Evolutionary conservation across 148 eudicot species (phyloP).

Genomic region (Euryodendron excelsum): DNA sequence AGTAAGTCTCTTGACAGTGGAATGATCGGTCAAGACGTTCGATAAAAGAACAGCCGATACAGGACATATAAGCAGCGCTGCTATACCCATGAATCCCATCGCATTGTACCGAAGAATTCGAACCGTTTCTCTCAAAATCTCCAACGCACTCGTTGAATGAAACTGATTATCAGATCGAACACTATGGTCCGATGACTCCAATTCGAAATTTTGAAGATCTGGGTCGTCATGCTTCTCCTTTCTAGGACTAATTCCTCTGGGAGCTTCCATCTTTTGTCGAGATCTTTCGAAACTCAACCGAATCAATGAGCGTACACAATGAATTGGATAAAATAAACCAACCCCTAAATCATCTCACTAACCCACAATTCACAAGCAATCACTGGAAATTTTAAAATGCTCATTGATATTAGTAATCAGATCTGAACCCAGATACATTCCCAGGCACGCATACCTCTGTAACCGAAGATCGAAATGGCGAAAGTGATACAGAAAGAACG

Average conservation of each 20-base stretch:
- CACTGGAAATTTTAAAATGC: background rate
- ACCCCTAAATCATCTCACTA: background rate
- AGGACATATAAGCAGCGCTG: constrained; percentile 71
- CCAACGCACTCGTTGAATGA: constrained; percentile 58
- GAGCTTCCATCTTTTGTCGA: constrained; percentile 26
- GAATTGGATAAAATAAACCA: background rate
- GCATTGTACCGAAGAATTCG: constrained; percentile 72
- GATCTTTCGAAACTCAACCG: background rate
- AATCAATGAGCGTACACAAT: background rate
- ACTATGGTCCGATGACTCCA: constrained; percentile 20
- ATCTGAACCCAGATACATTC: background rate
- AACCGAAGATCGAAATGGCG: background rate
- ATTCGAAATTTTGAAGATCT: constrained; percentile 17
- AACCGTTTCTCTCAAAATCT: constrained; percentile 79
- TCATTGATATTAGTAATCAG: too few species aligned
- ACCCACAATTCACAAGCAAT: background rate
- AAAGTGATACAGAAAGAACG: too few species aligned
- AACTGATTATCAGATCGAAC: constrained; percentile 36
- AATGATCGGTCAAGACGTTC: constrained; percentile 63
- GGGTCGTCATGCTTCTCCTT: constrained; percentile 21
- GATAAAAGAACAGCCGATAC: constrained; percentile 69
- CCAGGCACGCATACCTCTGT: background rate
- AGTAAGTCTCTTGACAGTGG: constrained; percentile 57
- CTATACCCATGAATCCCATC: constrained; percentile 58
- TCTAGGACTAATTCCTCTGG: constrained; percentile 25